Conservation (phyloP, 352 stramenopile species). For the Pythium aquatile region DNA sequence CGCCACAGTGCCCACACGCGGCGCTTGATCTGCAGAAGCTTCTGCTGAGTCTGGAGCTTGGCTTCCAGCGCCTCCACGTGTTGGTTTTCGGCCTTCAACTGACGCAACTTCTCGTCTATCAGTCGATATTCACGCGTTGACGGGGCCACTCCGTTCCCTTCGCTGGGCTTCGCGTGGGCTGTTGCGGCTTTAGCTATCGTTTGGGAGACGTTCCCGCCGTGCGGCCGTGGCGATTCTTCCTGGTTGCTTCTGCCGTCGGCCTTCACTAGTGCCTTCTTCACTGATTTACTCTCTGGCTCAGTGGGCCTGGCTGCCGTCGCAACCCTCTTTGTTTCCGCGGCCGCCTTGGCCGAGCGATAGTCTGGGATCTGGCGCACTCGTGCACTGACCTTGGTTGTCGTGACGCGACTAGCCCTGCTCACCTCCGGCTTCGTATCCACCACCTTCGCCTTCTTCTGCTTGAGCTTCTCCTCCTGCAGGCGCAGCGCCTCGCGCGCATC, state of each 20-base stretch:
- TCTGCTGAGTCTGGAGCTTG: slow-evolving; percentile 2
- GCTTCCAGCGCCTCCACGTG: slow-evolving; percentile 15
- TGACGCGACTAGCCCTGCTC: not conserved
- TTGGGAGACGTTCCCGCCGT: not conserved
- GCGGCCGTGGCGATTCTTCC: not conserved
- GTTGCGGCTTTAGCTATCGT: not conserved
- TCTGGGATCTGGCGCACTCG: slow-evolving; percentile 2
- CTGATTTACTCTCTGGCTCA: not conserved
- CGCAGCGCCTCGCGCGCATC: not conserved
- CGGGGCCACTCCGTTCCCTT: not conserved
- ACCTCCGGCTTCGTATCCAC: not conserved
- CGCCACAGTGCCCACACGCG: slow-evolving; percentile 26
- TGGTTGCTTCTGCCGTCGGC: slow-evolving; percentile 2
- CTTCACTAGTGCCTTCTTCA: not conserved
- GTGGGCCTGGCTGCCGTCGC: not conserved
- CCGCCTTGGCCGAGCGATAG: not conserved
- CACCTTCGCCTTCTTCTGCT: not conserved
- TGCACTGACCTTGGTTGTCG: not conserved
- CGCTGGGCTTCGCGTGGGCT: not conserved
- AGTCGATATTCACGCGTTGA: slow-evolving; percentile 9
- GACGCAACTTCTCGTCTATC: slow-evolving; percentile 20
- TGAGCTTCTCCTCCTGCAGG: not conserved
- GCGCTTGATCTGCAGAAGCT: slow-evolving; percentile 19
- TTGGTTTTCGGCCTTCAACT: slow-evolving; percentile 26
- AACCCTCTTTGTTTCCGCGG: not conserved